phyloP scores from a whole-genome alignment of 441 rosid genomes.

The Capsella rubella region DNA sequence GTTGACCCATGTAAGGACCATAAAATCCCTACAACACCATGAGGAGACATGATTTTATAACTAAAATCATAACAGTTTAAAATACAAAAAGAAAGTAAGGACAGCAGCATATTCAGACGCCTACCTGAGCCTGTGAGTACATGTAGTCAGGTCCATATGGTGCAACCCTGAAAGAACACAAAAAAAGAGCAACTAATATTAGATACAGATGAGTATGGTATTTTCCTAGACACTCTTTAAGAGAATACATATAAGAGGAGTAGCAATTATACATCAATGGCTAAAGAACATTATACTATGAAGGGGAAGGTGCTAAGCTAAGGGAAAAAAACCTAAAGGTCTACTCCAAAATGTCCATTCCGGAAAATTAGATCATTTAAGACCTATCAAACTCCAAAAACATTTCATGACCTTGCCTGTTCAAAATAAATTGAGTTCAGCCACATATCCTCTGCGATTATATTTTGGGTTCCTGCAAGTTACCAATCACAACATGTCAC shows the following conservation, averaged over 20 bases:
- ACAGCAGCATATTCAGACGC: constrained; percentile 11
- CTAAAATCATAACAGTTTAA: neutral
- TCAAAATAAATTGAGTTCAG: constrained; percentile 62
- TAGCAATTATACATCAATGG: neutral
- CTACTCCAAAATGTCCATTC: constrained; percentile 8
- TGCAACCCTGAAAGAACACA: constrained; percentile 66
- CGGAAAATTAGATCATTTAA: constrained; percentile 33
- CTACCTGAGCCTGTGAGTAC: constrained; percentile 72
- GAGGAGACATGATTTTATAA: constrained; percentile 38
- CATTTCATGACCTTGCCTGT: constrained; percentile 64
- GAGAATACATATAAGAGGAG: constrained; percentile 12
- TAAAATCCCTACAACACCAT: constrained; percentile 64
- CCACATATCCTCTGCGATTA: constrained; percentile 65
- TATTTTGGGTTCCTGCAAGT: constrained; percentile 68
- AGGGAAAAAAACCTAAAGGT: neutral
- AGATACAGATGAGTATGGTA: constrained; percentile 1
- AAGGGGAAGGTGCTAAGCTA: constrained; percentile 22
- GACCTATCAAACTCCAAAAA: constrained; percentile 41
- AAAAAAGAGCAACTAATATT: constrained; percentile 8
- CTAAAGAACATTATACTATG: neutral
- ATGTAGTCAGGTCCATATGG: constrained; percentile 78
- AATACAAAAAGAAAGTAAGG: constrained; percentile 21
- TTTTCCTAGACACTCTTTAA: constrained; percentile 11
- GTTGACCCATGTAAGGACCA: constrained; percentile 85
- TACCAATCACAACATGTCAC: constrained; percentile 79